Conservation (phyloP, 805 yeast genomes). For the Pichia phayaonensis region DNA sequence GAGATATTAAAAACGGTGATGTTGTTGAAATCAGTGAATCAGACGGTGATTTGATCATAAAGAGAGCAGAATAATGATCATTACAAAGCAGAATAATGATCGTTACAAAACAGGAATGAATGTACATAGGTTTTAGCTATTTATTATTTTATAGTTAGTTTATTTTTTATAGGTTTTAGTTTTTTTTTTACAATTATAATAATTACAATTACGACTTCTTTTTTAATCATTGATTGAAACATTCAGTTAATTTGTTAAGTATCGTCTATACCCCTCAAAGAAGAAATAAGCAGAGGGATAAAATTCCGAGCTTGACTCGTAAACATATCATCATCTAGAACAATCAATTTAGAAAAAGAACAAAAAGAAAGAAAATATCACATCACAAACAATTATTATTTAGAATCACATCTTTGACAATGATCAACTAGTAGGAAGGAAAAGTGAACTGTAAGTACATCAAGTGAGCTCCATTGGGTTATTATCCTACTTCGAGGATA, state of each 20-base stretch:
- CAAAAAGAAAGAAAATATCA: neutral
- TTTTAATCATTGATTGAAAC: neutral
- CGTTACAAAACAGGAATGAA: too few species aligned
- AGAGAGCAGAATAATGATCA: neutral
- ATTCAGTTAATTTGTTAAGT: constrained; percentile 7
- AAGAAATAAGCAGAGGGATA: constrained; percentile 9
- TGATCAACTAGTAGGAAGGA: constrained; percentile 13
- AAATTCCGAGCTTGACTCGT: constrained; percentile 20
- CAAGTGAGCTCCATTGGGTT: constrained; percentile 26
- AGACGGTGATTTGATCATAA: constrained; percentile 7
- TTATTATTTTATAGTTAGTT: neutral
- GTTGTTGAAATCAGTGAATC: constrained; percentile 28
- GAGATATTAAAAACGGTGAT: constrained; percentile 59
- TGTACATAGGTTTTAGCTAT: too few species aligned
- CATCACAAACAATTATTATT: neutral
- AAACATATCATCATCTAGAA: constrained; percentile 9
- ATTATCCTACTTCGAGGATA: constrained; percentile 2
- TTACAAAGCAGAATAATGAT: too few species aligned
- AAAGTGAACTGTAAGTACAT: constrained; percentile 12
- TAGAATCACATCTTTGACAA: constrained; percentile 18
- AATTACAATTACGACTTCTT: neutral
- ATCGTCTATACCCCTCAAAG: constrained; percentile 18
- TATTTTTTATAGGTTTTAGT: neutral
- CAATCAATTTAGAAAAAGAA: neutral
- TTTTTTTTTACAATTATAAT: too few species aligned